These are phyloP conservation scores for Dactylis glomerata DNA, from an alignment of 176 grass and related monocot genomes.

Conservation along the genomic window DNA sequence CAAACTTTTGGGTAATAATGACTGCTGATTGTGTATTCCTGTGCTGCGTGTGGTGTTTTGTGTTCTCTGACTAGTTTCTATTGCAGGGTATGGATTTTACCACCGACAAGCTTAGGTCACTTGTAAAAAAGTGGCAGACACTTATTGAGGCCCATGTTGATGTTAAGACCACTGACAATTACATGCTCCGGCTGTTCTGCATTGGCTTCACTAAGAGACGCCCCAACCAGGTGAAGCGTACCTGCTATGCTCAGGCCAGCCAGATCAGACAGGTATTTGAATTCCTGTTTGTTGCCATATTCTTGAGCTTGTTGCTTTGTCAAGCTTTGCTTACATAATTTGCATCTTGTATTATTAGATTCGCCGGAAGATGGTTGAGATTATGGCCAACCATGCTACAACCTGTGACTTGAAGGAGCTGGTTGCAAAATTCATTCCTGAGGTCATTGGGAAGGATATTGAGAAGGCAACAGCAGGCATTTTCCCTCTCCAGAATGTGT, in stretches of 20 bases:
- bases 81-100: constrained; percentile 70
- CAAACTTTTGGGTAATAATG: constrained; percentile 70
- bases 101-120: constrained; percentile 63
- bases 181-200: constrained; percentile 74
- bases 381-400: constrained; percentile 74
- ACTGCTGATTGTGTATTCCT: background rate
- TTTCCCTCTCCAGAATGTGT: constrained; percentile 74
- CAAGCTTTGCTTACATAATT: background rate
- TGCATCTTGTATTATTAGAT: constrained; percentile 36
- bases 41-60: background rate
- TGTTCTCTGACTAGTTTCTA: background rate
- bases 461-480: constrained; percentile 76
- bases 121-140: constrained; percentile 78
- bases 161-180: constrained; percentile 72
- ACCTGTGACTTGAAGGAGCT: constrained; percentile 80
- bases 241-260: constrained; percentile 79
- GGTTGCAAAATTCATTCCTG: constrained; percentile 85
- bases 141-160: constrained; percentile 80
- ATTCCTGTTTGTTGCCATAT: background rate
- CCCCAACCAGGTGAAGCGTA: constrained; percentile 79
- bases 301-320: background rate
- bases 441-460: constrained; percentile 87
- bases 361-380: constrained; percentile 86
- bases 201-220: constrained; percentile 86
- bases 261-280: constrained; percentile 74